Percentiles rank a stretch among this genome's conserved stretches.
Evolutionary conservation across 2,329 filamentous ascomycete genomes (phyloP).

Genomic region (Diaporthe longicolla): DNA sequence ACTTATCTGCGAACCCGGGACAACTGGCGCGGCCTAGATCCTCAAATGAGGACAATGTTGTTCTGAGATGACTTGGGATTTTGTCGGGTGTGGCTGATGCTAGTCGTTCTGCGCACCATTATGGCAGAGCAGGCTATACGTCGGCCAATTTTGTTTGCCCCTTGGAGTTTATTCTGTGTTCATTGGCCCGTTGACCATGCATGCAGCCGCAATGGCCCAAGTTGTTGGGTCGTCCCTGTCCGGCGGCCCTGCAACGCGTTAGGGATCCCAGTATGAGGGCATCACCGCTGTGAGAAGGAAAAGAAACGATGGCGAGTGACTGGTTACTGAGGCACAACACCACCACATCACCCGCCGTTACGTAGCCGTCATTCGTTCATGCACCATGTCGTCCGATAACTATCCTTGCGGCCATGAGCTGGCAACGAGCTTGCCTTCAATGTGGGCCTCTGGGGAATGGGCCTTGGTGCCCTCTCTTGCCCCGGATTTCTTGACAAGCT

Average conservation of each 20-base stretch:
- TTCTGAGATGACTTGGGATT: background rate
- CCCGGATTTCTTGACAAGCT: slow-evolving; percentile 11
- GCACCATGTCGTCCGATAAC: background rate
- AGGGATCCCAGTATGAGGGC: background rate
- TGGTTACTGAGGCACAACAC: background rate
- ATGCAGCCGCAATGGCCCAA: background rate
- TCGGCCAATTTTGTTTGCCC: background rate
- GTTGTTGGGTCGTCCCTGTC: slow-evolving; percentile 23
- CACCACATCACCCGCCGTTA: background rate
- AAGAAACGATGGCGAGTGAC: background rate
- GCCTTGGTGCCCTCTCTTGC: slow-evolving; percentile 2
- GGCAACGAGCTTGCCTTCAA: background rate
- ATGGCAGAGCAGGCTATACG: background rate
- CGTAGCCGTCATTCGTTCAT: background rate
- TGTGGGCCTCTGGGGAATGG: background rate
- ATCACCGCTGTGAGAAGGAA: background rate
- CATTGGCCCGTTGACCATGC: background rate
- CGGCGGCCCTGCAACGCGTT: background rate
- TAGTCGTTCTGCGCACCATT: background rate
- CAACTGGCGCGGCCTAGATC: background rate
- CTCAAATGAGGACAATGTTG: background rate
- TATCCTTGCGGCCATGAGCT: slow-evolving; percentile 4
- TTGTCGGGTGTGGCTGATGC: background rate
- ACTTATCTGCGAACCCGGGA: background rate
- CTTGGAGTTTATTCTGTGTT: background rate